Conservation (phyloP, 2,329 filamentous ascomycete genomes). For the Peltaster fructicola region DNA sequence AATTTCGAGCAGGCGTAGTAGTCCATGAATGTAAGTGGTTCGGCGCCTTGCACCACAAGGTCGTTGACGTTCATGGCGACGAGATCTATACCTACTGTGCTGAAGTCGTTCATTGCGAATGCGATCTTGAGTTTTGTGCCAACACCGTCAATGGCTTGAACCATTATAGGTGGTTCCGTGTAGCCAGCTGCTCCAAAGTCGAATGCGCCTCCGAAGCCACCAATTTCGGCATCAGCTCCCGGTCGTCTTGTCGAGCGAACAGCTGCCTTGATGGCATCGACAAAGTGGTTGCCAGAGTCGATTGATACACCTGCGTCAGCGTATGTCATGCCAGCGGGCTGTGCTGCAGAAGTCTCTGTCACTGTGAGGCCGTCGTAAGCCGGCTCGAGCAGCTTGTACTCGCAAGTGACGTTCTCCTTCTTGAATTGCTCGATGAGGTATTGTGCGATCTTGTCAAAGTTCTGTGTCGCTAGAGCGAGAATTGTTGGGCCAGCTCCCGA, state of each 20-base stretch:
- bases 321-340: constrained; percentile 48
- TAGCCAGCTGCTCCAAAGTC: constrained; percentile 63
- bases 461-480: constrained; percentile 72
- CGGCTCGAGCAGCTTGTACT: constrained; percentile 77
- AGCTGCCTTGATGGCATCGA: constrained; percentile 76
- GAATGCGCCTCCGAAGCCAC: constrained; percentile 82
- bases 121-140: constrained; percentile 96
- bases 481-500: constrained; percentile 93
- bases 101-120: constrained; percentile 73
- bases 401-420: constrained; percentile 54
- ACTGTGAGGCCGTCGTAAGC: constrained; percentile 49
- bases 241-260: constrained; percentile 72
- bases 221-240: constrained; percentile 83
- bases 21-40: constrained; percentile 91
- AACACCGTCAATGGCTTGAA: constrained; percentile 91
- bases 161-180: constrained; percentile 55
- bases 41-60: constrained; percentile 84
- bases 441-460: constrained; percentile 74
- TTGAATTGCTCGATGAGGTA: constrained; percentile 52
- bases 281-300: constrained; percentile 81
- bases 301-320: constrained; percentile 88
- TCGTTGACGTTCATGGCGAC: constrained; percentile 99
- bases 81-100: constrained; percentile 88
- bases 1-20: constrained; percentile 92
- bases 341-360: constrained; percentile 10